A percentile compares a stretch with the other conserved stretches of the same genome.
These are phyloP conservation scores for Nicotiana sylvestris DNA, from an alignment of 257 asterid species.

Conservation along the genomic window DNA sequence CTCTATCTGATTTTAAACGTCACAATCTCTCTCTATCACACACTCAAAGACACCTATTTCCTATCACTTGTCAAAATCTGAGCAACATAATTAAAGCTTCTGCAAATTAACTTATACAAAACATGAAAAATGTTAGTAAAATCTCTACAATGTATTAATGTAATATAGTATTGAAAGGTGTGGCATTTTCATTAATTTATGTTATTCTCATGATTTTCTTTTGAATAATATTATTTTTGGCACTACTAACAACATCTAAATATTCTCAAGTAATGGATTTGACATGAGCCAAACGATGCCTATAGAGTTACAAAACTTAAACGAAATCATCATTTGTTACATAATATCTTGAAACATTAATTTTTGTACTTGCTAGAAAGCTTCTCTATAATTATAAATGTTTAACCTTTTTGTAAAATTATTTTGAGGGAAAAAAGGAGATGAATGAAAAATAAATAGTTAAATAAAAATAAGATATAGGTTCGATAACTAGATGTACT, in stretches of 20 bases:
- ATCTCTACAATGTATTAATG: not conserved
- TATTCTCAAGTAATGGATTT: too few species aligned
- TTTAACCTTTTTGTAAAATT: too few species aligned
- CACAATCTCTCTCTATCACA: not conserved
- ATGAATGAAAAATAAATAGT: too few species aligned
- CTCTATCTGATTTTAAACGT: not conserved
- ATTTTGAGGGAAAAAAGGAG: too few species aligned
- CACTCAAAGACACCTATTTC: not conserved
- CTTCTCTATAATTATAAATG: not conserved
- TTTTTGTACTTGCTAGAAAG: not conserved
- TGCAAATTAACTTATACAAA: too few species aligned
- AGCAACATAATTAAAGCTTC: not conserved
- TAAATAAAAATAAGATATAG: too few species aligned
- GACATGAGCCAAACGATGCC: not conserved
- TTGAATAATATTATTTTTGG: not conserved
- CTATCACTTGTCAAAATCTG: not conserved
- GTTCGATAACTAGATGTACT: not conserved
- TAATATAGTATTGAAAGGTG: not conserved
- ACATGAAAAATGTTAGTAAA: not conserved
- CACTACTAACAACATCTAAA: not conserved
- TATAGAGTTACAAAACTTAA: not conserved
- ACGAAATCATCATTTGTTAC: not conserved
- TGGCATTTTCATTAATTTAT: not conserved
- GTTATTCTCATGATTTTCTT: not conserved
- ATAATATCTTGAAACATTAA: not conserved